Base-by-base conservation (phyloP, 176 grass and related monocot species). In the Rhipidocladum racemiflorum region DNA sequence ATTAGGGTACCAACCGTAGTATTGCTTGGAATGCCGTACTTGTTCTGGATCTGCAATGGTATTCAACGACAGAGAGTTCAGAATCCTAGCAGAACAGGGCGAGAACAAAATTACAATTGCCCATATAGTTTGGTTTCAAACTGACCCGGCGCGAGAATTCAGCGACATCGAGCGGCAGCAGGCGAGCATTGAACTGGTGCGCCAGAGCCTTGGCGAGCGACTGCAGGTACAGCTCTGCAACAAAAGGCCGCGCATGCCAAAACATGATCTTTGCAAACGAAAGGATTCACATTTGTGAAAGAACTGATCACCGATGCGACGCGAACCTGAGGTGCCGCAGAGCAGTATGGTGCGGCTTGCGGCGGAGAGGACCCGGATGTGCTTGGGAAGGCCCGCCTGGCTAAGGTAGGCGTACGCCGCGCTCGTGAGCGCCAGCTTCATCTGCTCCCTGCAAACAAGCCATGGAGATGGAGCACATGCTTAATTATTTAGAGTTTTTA, bases 281-380 rank as follows among this genome's bases (percentile, higher is more conserved):
- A 36, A 14, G 2, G 39, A 64, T 6, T 50, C 24, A 40, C 13
- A 67, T 24, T 24, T 16, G 35, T 9, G 39, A 15, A 9, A 9
- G 40, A 21, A 65, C 7, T 21, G 30, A n/a, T 35, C 64, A 45
- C 4, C 21, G 49, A n/a, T 35, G 64, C 21, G 28, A 61, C 25
- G 23, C 76, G 54, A 80, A 98, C 96, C 96, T 74, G 92, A 81
- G 17, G 73, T 85, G 16, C 89, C 92, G n/a, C 90, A 88, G n/a
- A 98, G 89, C 61, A 98, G 84, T 79, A 98, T 98, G 21, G 96
- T 82, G 40, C 85, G 92, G 76, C 88, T 98, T 14, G 85, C 51
- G 13, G 80, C 42, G 70, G 85, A 59, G 73, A 95, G 87, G 53
- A 91, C 92, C 60, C 74, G 36, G 18, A 91, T 91, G 66, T 95